These are phyloP conservation scores for Diaporthe amygdali DNA, from an alignment of 2,329 filamentous ascomycete species.

Conservation along the genomic window DNA sequence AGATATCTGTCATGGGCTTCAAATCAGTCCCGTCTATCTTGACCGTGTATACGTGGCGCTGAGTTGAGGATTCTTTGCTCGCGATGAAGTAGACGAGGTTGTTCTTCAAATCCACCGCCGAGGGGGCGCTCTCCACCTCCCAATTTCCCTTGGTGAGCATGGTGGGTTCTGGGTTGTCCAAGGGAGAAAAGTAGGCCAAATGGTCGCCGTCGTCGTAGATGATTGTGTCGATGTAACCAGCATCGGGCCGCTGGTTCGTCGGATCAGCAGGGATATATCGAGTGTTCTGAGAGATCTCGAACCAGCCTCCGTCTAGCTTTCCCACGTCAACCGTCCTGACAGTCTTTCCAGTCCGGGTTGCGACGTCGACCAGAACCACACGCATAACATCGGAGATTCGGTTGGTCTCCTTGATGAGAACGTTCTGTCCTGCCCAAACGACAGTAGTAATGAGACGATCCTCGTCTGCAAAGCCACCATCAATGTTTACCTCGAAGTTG, in stretches of 20 bases:
- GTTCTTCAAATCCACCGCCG: slow-evolving; percentile 80
- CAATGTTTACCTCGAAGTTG: slow-evolving; percentile 78
- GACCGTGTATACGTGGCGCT: slow-evolving; percentile 91
- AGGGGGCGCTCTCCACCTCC: slow-evolving; percentile 89
- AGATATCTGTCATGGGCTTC: slow-evolving; percentile 74
- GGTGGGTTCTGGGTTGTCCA: slow-evolving; percentile 81
- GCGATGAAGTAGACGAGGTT: slow-evolving; percentile 91
- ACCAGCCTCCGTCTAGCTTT: slow-evolving; percentile 94
- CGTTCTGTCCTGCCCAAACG: slow-evolving; percentile 85
- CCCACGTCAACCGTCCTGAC: slow-evolving; percentile 81
- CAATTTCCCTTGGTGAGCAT: slow-evolving; percentile 88
- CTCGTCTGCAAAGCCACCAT: slow-evolving; percentile 78
- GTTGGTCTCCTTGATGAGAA: slow-evolving; percentile 91
- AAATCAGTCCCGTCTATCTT: slow-evolving; percentile 80
- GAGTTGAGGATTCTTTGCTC: slow-evolving; percentile 85
- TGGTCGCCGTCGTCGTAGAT: slow-evolving; percentile 89
- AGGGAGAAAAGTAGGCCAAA: slow-evolving; percentile 87
- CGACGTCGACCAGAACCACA: slow-evolving; percentile 83
- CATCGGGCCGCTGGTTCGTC: slow-evolving; percentile 73
- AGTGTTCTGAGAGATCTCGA: slow-evolving; percentile 89
- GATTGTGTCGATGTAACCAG: slow-evolving; percentile 93
- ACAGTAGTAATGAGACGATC: slow-evolving; percentile 92
- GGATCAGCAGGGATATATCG: slow-evolving; percentile 86
- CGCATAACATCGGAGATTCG: slow-evolving; percentile 91
- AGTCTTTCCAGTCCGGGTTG: slow-evolving; percentile 73